phyloP scores from a whole-genome alignment of 306 rosid genomes.

The Vigna nakashimae region DNA sequence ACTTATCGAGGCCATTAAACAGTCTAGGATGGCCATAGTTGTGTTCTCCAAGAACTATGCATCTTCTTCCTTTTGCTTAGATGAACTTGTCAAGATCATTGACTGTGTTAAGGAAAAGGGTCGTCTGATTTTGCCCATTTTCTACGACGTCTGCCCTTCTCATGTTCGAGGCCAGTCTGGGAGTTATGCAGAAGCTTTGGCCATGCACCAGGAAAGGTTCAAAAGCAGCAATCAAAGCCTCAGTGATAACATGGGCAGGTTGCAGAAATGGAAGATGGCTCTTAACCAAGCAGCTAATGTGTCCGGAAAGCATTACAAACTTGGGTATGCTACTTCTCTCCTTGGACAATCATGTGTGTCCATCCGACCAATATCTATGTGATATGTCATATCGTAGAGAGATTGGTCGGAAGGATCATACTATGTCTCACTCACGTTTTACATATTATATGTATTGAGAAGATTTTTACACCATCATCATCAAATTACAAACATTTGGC shows the following conservation, averaged over 20 bases:
- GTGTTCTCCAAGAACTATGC: constrained; percentile 25
- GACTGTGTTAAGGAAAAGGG: not conserved
- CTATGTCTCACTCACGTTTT: not conserved
- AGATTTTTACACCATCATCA: not conserved
- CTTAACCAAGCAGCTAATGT: not conserved
- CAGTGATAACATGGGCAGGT: not conserved
- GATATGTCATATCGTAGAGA: not conserved
- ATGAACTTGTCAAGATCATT: constrained; percentile 33
- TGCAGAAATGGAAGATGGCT: constrained; percentile 13
- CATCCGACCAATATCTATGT: not conserved
- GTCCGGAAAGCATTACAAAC: not conserved
- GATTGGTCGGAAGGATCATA: not conserved
- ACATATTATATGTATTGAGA: not conserved
- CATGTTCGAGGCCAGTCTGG: constrained; percentile 6
- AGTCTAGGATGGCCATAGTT: constrained; percentile 22
- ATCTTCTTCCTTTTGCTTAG: constrained; percentile 21
- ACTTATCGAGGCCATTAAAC: constrained; percentile 10
- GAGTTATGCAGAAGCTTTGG: constrained; percentile 13
- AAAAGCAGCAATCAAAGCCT: not conserved
- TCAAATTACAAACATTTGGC: no score
- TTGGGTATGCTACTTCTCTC: not conserved
- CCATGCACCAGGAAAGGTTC: not conserved
- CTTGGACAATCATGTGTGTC: not conserved
- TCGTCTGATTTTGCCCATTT: constrained; percentile 7
- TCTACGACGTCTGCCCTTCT: constrained; percentile 15